Evolutionary conservation across 257 asterid genomes (phyloP).

Genomic region (Euphrasia confusa): DNA sequence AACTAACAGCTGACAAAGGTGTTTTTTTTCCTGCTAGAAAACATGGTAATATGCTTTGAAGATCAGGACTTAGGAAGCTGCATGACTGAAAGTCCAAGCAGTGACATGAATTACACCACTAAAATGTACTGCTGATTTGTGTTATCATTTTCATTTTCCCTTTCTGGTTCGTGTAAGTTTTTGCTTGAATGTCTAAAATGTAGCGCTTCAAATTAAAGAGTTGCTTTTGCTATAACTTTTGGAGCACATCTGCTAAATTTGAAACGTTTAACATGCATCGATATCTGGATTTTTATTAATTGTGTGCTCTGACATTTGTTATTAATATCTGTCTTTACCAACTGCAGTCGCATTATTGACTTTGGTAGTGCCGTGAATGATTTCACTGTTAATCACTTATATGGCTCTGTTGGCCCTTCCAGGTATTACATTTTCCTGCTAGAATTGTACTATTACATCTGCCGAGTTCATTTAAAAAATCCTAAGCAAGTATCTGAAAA

Average conservation of each 20-base stretch:
- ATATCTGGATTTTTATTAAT: slow-evolving; percentile 10
- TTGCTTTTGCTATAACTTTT: neutral
- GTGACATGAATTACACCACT: slow-evolving; percentile 55
- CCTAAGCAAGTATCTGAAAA: slow-evolving; percentile 15
- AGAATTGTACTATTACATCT: slow-evolving; percentile 19
- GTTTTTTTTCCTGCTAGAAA: slow-evolving; percentile 44
- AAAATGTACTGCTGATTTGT: slow-evolving; percentile 51
- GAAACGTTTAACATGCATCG: slow-evolving; percentile 13
- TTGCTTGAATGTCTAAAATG: slow-evolving; percentile 4
- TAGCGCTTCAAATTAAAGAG: neutral
- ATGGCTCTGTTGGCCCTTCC: slow-evolving; percentile 89
- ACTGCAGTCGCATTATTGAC: slow-evolving; percentile 91
- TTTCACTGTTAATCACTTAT: slow-evolving; percentile 80
- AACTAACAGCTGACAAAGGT: slow-evolving; percentile 25
- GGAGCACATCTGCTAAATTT: neutral
- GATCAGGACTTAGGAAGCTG: slow-evolving; percentile 76
- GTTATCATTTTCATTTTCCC: slow-evolving; percentile 6
- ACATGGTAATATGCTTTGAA: slow-evolving; percentile 93
- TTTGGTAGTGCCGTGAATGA: slow-evolving; percentile 94
- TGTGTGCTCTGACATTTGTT: slow-evolving; percentile 9
- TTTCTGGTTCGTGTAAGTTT: slow-evolving; percentile 19
- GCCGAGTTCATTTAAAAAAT: neutral
- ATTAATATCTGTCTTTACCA: slow-evolving; percentile 17
- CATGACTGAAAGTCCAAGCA: slow-evolving; percentile 58
- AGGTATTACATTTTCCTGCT: slow-evolving; percentile 50